These are phyloP conservation scores for Helicocarpus griseus DNA, from an alignment of 2,329 filamentous ascomycete genomes.

Conservation along the genomic window DNA sequence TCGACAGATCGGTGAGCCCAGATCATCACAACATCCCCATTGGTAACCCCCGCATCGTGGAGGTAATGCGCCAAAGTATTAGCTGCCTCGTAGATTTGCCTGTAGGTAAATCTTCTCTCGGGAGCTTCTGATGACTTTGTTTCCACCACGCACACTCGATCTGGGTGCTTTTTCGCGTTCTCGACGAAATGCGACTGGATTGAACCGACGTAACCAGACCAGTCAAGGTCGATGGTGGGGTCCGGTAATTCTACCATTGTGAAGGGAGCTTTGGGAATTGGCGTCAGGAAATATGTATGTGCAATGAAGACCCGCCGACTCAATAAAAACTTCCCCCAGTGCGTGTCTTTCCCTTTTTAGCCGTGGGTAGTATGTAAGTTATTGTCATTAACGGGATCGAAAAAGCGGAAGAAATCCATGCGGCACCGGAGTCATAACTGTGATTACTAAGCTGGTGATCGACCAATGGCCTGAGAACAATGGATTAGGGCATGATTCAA, in stretches of 20 bases:
- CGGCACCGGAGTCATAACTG: no score
- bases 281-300: no score
- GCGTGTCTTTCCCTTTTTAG: no score
- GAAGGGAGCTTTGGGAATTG: neutral
- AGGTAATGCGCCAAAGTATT: constrained; percentile 75
- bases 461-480: no score
- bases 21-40: constrained; percentile 88
- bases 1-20: constrained; percentile 77
- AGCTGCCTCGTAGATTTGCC: constrained; percentile 75
- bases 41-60: constrained; percentile 58
- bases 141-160: constrained; percentile 58
- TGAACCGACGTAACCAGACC: constrained; percentile 35
- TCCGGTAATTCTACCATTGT: constrained; percentile 24
- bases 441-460: no score
- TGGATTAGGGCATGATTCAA: no score
- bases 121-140: constrained; percentile 45
- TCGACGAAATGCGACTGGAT: constrained; percentile 15
- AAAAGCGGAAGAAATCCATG: no score
- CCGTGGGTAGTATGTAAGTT: no score
- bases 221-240: constrained; percentile 35
- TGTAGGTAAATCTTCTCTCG: constrained; percentile 66
- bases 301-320: no score
- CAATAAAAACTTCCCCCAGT: no score
- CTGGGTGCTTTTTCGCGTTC: constrained; percentile 55
- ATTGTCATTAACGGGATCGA: no score